Conservation (phyloP, 805 yeast genomes). For the Naumovozyma castellii region DNA sequence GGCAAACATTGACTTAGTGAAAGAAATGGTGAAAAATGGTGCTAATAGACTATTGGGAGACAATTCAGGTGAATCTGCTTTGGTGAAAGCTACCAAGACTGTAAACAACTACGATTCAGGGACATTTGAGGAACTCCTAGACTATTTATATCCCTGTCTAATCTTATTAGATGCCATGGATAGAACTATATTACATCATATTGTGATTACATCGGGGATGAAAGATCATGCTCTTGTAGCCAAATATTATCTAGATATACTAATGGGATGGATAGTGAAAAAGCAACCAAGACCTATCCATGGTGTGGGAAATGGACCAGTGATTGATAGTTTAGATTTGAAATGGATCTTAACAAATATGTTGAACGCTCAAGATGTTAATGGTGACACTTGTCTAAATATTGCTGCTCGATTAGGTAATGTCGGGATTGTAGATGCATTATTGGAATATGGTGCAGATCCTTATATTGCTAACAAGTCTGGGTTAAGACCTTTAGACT, state of each 20-base stretch:
- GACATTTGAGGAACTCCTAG: constrained; percentile 61
- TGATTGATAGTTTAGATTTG: constrained; percentile 35
- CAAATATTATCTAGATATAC: constrained; percentile 60
- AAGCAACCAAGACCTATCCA: constrained; percentile 15
- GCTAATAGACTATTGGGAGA: constrained; percentile 62
- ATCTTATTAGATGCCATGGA: constrained; percentile 56
- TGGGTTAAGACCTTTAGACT: constrained; percentile 80
- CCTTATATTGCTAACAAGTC: constrained; percentile 69
- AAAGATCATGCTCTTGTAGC: constrained; percentile 70
- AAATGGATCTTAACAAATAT: constrained; percentile 56
- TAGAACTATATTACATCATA: constrained; percentile 79
- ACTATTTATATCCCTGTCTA: constrained; percentile 66
- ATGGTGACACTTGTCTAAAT: constrained; percentile 92
- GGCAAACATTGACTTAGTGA: constrained; percentile 65
- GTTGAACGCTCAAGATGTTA: constrained; percentile 80
- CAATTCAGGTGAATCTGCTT: constrained; percentile 77
- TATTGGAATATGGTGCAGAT: constrained; percentile 84
- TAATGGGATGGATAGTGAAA: constrained; percentile 69
- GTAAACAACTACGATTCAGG: constrained; percentile 74
- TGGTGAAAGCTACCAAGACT: constrained; percentile 64
- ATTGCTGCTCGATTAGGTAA: constrained; percentile 87
- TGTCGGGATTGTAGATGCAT: constrained; percentile 65
- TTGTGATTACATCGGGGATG: constrained; percentile 70
- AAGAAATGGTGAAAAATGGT: constrained; percentile 54
- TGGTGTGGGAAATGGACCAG: constrained; percentile 27